These are phyloP conservation scores for Eragrostis nindensis DNA, from an alignment of 176 grass and related monocot genomes.

Conservation along the genomic window DNA sequence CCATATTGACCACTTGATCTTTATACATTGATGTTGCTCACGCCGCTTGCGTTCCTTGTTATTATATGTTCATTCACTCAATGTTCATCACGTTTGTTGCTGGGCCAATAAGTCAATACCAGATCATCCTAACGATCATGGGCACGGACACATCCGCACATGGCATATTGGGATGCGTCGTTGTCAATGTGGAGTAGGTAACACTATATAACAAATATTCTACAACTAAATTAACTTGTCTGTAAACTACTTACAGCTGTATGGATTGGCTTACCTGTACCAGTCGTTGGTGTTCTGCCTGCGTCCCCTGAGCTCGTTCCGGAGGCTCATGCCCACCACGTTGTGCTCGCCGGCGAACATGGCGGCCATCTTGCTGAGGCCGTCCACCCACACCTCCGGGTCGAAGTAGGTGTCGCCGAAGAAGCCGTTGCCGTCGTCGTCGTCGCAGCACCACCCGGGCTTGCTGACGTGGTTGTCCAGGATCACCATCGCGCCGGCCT, in stretches of 20 bases:
- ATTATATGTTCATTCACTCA: too few species aligned
- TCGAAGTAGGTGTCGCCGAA: slow-evolving; percentile 74
- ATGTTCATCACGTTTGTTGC: too few species aligned
- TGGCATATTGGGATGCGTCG: too few species aligned
- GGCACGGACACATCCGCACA: too few species aligned
- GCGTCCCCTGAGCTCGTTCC: slow-evolving; percentile 79
- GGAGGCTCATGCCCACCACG: slow-evolving; percentile 89
- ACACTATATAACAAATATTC: too few species aligned
- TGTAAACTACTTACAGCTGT: background rate
- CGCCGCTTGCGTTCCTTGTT: too few species aligned
- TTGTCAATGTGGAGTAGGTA: too few species aligned
- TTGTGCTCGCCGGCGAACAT: slow-evolving; percentile 48
- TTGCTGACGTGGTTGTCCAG: slow-evolving; percentile 92
- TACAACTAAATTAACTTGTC: too few species aligned
- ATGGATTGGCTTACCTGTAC: slow-evolving; percentile 62
- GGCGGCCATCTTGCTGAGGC: slow-evolving; percentile 67
- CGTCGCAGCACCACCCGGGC: slow-evolving; percentile 78
- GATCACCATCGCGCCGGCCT: slow-evolving; percentile 75
- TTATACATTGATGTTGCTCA: too few species aligned
- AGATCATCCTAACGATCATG: too few species aligned
- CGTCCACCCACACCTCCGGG: slow-evolving; percentile 69
- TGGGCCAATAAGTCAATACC: too few species aligned
- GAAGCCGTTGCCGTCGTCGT: slow-evolving; percentile 75
- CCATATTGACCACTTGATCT: too few species aligned
- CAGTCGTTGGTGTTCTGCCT: slow-evolving; percentile 67